These are phyloP conservation scores for Omphalotus olearius DNA, from an alignment of 1,284 basidiomycete genomes.

Conservation along the genomic window DNA sequence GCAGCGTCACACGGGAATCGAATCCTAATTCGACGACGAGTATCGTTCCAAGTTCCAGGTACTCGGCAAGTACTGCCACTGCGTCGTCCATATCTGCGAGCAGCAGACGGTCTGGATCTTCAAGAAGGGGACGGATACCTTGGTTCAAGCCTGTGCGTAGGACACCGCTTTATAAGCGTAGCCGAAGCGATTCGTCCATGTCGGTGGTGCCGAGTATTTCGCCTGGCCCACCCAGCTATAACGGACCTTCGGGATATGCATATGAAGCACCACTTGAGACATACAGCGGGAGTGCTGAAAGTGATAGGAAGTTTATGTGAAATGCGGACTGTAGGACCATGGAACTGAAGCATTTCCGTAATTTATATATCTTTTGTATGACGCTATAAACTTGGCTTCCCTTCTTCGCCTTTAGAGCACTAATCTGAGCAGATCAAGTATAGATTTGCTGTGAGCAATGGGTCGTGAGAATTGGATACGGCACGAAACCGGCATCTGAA, in stretches of 20 bases:
- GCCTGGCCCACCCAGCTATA: constrained; percentile 10
- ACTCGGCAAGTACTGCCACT: background rate
- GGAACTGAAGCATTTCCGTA: too few relatives aligned
- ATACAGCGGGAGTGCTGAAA: background rate
- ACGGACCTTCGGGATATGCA: constrained; percentile 3
- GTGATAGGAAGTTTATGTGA: too few relatives aligned
- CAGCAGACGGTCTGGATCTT: background rate
- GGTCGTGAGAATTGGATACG: too few relatives aligned
- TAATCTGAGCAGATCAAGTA: too few relatives aligned
- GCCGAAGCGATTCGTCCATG: constrained; percentile 1
- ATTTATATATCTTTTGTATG: too few relatives aligned
- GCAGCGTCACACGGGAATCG: background rate
- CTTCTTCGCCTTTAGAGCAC: too few relatives aligned
- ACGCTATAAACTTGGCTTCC: too few relatives aligned
- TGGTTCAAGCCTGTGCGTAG: constrained; percentile 2
- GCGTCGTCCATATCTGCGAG: background rate
- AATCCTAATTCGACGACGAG: background rate
- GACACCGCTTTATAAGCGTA: background rate
- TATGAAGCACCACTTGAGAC: constrained; percentile 3
- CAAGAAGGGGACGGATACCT: background rate
- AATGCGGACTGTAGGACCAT: too few relatives aligned
- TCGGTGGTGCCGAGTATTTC: constrained; percentile 2
- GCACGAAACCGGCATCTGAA: too few relatives aligned
- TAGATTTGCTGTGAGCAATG: too few relatives aligned
- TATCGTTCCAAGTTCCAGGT: background rate